Conservation (phyloP, 1,139 yeast species). For the Debaryomycetaceae sp. region DNA sequence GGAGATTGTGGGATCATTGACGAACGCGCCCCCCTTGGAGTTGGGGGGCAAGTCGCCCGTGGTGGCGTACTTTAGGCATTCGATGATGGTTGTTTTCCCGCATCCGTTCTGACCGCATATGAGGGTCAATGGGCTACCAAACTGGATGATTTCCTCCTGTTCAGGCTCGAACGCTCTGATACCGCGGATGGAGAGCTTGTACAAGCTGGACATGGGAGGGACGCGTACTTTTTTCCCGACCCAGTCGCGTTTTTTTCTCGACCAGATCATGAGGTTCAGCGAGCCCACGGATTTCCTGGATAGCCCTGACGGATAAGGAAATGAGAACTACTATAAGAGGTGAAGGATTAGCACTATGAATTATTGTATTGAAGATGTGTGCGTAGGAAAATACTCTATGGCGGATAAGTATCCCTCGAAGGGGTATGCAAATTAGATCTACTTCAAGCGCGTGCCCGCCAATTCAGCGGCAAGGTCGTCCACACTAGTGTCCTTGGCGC, state of each 20-base stretch:
- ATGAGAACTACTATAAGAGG: no score
- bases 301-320: no score
- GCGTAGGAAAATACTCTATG: no score
- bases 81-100: conserved; percentile 97
- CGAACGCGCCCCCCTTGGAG: conserved; percentile 91
- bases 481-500: conserved; percentile 28
- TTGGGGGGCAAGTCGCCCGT: conserved; percentile 96
- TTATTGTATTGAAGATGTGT: no score
- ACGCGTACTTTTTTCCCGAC: no score
- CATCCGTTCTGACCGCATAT: conserved; percentile 97
- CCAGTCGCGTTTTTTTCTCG: no score
- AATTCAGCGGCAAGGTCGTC: conserved; percentile 53
- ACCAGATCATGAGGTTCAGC: no score
- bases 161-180: conserved; percentile 82
- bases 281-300: no score
- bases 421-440: conserved; percentile 1
- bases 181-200: conserved; percentile 79
- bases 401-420: no score
- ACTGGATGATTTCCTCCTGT: conserved; percentile 75
- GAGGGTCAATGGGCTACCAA: conserved; percentile 81
- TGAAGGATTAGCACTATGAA: no score
- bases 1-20: conserved; percentile 81
- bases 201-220: conserved; percentile 61
- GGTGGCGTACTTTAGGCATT: conserved; percentile 85
- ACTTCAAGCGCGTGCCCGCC: conserved; percentile 38